Percentiles rank a stretch among this genome's conserved stretches.
phyloP scores from a whole-genome alignment of 2,329 filamentous ascomycete species.

The Pseudogymnoascus sp. region DNA sequence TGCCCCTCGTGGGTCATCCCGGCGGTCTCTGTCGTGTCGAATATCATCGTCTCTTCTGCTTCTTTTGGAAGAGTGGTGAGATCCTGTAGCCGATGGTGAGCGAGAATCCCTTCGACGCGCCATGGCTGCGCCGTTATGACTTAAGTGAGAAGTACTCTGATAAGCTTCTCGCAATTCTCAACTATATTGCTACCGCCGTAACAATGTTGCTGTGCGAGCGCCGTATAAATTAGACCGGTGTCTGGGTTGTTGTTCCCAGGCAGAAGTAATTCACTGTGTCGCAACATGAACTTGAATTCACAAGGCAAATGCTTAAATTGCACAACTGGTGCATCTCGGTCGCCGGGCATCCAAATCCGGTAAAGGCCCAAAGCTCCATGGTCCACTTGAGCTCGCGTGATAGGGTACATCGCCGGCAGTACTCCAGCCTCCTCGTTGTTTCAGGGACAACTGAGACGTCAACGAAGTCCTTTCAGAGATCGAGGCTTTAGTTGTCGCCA shows the following conservation, averaged over 20 bases:
- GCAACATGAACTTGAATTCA: conserved; percentile 8
- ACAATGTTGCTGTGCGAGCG: background rate
- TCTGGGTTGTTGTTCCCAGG: background rate
- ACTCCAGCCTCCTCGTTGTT: conserved; percentile 9
- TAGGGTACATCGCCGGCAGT: conserved; percentile 6
- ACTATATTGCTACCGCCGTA: conserved; percentile 14
- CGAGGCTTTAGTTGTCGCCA: background rate
- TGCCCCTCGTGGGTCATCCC: conserved; percentile 42
- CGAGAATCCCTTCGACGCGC: conserved; percentile 57
- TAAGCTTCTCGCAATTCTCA: conserved; percentile 17
- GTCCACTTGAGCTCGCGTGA: conserved; percentile 3
- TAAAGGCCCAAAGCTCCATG: background rate
- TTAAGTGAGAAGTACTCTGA: conserved; percentile 38
- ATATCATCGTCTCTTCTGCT: conserved; percentile 43
- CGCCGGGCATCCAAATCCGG: background rate
- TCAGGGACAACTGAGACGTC: conserved; percentile 7
- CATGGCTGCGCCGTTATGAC: conserved; percentile 40
- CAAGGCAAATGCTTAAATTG: conserved; percentile 9
- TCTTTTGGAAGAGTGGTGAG: conserved; percentile 62
- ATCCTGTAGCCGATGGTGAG: conserved; percentile 93
- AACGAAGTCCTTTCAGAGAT: background rate
- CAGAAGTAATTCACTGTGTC: background rate
- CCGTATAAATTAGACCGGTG: background rate
- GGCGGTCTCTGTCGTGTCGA: conserved; percentile 43
- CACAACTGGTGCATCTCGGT: background rate